Conservation (phyloP, 2,329 filamentous ascomycete species). For the Ophiocordyceps camponoti-leonardi region DNA sequence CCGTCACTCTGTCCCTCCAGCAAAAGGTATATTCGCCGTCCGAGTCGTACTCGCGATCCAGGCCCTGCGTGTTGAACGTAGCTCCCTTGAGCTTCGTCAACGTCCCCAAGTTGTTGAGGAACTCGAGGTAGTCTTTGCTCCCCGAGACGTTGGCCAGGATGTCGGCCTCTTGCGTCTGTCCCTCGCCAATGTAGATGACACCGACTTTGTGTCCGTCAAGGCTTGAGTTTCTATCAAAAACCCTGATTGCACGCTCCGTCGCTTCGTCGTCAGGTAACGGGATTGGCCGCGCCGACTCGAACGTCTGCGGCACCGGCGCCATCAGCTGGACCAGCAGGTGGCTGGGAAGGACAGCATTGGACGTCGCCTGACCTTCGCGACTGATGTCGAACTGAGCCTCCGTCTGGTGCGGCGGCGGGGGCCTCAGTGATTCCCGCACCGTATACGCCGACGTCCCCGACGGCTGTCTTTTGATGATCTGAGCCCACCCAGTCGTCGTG, state of each 20-base stretch:
- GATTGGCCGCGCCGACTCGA: slow-evolving; percentile 50
- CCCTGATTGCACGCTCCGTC: slow-evolving; percentile 54
- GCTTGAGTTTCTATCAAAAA: slow-evolving; percentile 75
- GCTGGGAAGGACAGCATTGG: slow-evolving; percentile 51
- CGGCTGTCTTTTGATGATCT: slow-evolving; percentile 54
- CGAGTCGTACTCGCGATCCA: slow-evolving; percentile 59
- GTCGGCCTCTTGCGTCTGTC: slow-evolving; percentile 65
- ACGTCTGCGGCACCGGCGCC: slow-evolving; percentile 41
- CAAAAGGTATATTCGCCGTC: slow-evolving; percentile 84
- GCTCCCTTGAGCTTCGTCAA: slow-evolving; percentile 66
- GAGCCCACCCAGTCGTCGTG: slow-evolving; percentile 46
- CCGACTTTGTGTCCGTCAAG: slow-evolving; percentile 94
- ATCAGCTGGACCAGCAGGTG: slow-evolving; percentile 56
- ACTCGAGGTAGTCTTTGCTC: slow-evolving; percentile 73
- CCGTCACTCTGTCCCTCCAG: slow-evolving; percentile 88
- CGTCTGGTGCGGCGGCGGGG: slow-evolving; percentile 39
- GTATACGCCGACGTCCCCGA: slow-evolving; percentile 47
- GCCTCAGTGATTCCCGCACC: slow-evolving; percentile 40
- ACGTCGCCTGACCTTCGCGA: slow-evolving; percentile 33
- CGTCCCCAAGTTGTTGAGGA: slow-evolving; percentile 67
- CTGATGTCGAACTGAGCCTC: slow-evolving; percentile 28
- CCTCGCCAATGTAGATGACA: slow-evolving; percentile 80
- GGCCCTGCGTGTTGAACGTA: slow-evolving; percentile 80
- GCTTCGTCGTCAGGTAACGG: slow-evolving; percentile 55
- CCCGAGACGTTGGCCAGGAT: slow-evolving; percentile 79